phyloP scores from a whole-genome alignment of 495 filamentous ascomycete genomes.

The Podospora pseudocomata region DNA sequence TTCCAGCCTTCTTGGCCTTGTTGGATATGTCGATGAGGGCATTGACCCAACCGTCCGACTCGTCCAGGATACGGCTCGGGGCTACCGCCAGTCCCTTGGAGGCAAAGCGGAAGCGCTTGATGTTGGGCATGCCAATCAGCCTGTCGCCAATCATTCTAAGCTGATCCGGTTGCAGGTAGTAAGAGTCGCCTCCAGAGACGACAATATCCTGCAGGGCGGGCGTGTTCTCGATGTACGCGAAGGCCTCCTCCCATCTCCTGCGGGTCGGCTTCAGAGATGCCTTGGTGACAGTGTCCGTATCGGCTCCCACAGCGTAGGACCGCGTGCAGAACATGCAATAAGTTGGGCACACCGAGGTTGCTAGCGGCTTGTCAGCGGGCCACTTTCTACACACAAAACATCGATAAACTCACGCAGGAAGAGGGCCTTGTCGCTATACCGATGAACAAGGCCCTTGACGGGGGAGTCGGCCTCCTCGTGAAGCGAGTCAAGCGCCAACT shows the following conservation, averaged over 20 bases:
- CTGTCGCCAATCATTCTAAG: slow-evolving; percentile 39
- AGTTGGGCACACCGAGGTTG: slow-evolving; percentile 54
- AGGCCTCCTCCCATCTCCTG: slow-evolving; percentile 44
- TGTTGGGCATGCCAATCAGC: slow-evolving; percentile 38
- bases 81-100: slow-evolving; percentile 54
- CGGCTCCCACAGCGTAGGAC: slow-evolving; percentile 52
- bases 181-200: slow-evolving; percentile 57
- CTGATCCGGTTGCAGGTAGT: slow-evolving; percentile 41
- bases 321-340: slow-evolving; percentile 58
- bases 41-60: slow-evolving; percentile 49
- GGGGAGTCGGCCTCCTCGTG: slow-evolving; percentile 48
- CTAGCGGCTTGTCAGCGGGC: slow-evolving; percentile 24
- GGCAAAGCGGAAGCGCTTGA: slow-evolving; percentile 54
- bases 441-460: slow-evolving; percentile 51
- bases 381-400: neutral
- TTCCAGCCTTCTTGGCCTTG: slow-evolving; percentile 46
- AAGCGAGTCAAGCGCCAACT: slow-evolving; percentile 41
- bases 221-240: slow-evolving; percentile 49
- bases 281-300: slow-evolving; percentile 51
- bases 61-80: slow-evolving; percentile 49
- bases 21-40: slow-evolving; percentile 47
- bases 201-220: slow-evolving; percentile 52
- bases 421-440: slow-evolving; percentile 57
- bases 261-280: slow-evolving; percentile 39
- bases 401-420: slow-evolving; percentile 47